Conservation (phyloP, 208 protist species). For the Leishmania tropica region DNA sequence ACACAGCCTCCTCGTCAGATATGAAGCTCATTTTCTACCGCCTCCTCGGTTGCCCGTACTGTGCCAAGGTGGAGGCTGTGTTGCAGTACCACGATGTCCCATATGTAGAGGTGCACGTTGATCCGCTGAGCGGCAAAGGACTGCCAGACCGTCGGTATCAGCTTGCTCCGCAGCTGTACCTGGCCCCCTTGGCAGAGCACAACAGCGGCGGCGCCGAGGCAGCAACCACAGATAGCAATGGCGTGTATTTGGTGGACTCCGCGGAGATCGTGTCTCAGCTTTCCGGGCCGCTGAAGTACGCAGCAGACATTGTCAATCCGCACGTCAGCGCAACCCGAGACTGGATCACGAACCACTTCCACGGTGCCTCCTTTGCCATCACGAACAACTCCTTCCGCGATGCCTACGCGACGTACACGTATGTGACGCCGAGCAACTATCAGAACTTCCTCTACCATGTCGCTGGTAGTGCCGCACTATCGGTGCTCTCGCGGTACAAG, state of each 20-base stretch:
- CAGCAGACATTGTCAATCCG: slow-evolving; percentile 47
- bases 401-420: slow-evolving; percentile 60
- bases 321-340: slow-evolving; percentile 50
- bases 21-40: slow-evolving; percentile 67
- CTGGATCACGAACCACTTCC: slow-evolving; percentile 77
- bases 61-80: slow-evolving; percentile 81
- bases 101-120: slow-evolving; percentile 66
- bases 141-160: slow-evolving; percentile 68
- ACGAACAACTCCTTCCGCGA: slow-evolving; percentile 64
- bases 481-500: slow-evolving; percentile 57
- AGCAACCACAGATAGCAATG: not conserved
- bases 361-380: slow-evolving; percentile 70
- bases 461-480: slow-evolving; percentile 56
- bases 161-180: slow-evolving; percentile 73
- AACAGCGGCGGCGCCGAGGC: slow-evolving; percentile 3
- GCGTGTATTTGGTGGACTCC: slow-evolving; percentile 71
- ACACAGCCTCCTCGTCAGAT: slow-evolving; percentile 29
- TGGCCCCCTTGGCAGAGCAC: slow-evolving; percentile 32
- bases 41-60: slow-evolving; percentile 84
- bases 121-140: slow-evolving; percentile 67
- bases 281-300: slow-evolving; percentile 55
- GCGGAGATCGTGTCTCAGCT: slow-evolving; percentile 52
- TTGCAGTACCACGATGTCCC: slow-evolving; percentile 70
- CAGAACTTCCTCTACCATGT: slow-evolving; percentile 66
- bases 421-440: slow-evolving; percentile 55